These are phyloP conservation scores for Sambucus nigra DNA, from an alignment of 129 eudicot species.

Conservation along the genomic window DNA sequence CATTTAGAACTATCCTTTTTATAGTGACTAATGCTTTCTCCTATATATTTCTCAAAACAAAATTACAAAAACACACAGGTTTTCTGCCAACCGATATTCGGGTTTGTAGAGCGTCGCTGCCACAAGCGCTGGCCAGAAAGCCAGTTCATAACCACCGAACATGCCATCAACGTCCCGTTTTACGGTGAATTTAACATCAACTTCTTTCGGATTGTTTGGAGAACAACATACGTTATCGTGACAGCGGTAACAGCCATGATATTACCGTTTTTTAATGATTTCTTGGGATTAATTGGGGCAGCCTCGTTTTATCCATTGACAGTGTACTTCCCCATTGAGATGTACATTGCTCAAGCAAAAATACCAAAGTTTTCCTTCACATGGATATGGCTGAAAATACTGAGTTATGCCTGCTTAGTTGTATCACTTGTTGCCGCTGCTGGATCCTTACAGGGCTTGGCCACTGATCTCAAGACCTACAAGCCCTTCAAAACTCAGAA, in stretches of 20 bases:
- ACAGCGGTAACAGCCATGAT: slow-evolving; percentile 65
- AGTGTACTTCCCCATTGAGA: slow-evolving; percentile 73
- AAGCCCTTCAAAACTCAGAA: slow-evolving; percentile 51
- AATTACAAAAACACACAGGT: slow-evolving; percentile 36
- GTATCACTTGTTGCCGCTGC: slow-evolving; percentile 73
- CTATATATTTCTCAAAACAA: too few species aligned
- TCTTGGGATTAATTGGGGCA: slow-evolving; percentile 77
- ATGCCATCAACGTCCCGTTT: slow-evolving; percentile 30
- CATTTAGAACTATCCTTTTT: too few species aligned
- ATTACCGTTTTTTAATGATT: slow-evolving; percentile 71
- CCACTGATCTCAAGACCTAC: slow-evolving; percentile 36
- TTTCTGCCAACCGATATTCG: slow-evolving; percentile 58
- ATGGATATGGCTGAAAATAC: slow-evolving; percentile 69
- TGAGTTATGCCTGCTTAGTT: slow-evolving; percentile 53
- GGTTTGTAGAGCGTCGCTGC: slow-evolving; percentile 41
- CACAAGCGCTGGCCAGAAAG: slow-evolving; percentile 46
- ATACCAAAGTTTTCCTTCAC: slow-evolving; percentile 58
- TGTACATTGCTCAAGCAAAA: slow-evolving; percentile 64
- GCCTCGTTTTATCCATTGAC: slow-evolving; percentile 72
- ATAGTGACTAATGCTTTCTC: too few species aligned
- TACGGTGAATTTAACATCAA: slow-evolving; percentile 36
- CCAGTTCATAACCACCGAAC: slow-evolving; percentile 47
- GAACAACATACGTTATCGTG: slow-evolving; percentile 47
- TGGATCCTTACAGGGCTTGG: slow-evolving; percentile 66
- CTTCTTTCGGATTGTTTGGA: slow-evolving; percentile 69